These are phyloP conservation scores for Tuber microsphaerosporum DNA, from an alignment of 495 filamentous ascomycete genomes.

Conservation along the genomic window DNA sequence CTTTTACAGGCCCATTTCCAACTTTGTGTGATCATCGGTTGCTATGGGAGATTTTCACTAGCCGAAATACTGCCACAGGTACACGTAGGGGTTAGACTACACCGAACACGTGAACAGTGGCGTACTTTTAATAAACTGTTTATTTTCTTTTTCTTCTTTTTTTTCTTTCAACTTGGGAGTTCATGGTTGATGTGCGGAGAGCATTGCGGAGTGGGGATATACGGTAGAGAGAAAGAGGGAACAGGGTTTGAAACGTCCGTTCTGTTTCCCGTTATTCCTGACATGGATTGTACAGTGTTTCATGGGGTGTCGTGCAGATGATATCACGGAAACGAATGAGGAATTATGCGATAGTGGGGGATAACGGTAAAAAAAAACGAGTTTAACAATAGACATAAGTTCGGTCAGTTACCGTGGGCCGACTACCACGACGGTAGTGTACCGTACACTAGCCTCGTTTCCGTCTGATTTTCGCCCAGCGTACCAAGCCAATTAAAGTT, in stretches of 20 bases:
- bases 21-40: no score
- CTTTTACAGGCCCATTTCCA: no score
- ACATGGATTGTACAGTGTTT: not conserved
- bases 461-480: not conserved
- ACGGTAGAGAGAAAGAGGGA: not conserved
- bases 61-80: no score
- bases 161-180: not conserved
- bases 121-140: not conserved
- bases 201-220: not conserved
- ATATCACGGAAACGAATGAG: not conserved
- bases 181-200: not conserved
- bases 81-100: no score
- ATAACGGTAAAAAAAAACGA: not conserved
- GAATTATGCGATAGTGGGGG: not conserved
- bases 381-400: not conserved
- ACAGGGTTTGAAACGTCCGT: not conserved
- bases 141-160: no score
- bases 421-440: not conserved
- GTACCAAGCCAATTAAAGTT: constrained; percentile 2
- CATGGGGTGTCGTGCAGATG: not conserved
- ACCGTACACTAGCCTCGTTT: not conserved
- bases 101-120: no score
- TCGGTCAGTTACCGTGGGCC: not conserved
- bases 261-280: not conserved
- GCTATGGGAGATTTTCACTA: no score